Evolutionary conservation across 1,284 basidiomycete species (phyloP), one percentile per base, ranked within the genome.

Genomic region (Ceratobasidium papillatum): DNA sequence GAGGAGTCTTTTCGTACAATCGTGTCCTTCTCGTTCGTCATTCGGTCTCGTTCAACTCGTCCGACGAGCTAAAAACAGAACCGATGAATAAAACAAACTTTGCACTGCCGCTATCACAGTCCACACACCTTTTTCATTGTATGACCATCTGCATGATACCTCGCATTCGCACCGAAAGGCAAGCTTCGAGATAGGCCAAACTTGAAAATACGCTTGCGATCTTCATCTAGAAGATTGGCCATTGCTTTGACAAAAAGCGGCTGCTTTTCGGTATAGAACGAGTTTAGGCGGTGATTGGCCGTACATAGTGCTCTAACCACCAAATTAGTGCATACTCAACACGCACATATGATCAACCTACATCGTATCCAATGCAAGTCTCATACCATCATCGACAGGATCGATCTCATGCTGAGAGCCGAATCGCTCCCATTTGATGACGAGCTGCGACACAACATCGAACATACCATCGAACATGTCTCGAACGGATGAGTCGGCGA

Each of bases 381-480:
- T 82, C 27, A 86, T 86, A 76, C 85, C 86, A 77, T 87, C 86
- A 47, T 85, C 84, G 0, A 84, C 81, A 0, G 85, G 83, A 72
- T 86, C 84, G 71, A 87, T 85, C 36, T 80, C 74, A 74, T 82
- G 78, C 14, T 82, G 80, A 1, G 85, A 82, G 2, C 85, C 86
- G 75, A 86, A 86, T 63, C 85, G 77, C 76, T 85, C 84, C 85
- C 85, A 86, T 77, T 86, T 86, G 17, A 82, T 78, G 17, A 87
- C 76, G 71, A 88, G 82, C 78, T 88, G 86, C 34, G 81, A 80
- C n/a, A 82, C 81, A 56, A 87, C 84, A 75, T 87, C 87, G 30
- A 82, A 78, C 87, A 87, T 86, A 76, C 84, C 84, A 59, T 82
- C 82, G 78, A 86, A 85, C 86, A 87, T 87, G 75, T 82, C 82